Base-by-base conservation (phyloP, 805 yeast genomes). In the Saccharomycopsis oosterbeekiorum region DNA sequence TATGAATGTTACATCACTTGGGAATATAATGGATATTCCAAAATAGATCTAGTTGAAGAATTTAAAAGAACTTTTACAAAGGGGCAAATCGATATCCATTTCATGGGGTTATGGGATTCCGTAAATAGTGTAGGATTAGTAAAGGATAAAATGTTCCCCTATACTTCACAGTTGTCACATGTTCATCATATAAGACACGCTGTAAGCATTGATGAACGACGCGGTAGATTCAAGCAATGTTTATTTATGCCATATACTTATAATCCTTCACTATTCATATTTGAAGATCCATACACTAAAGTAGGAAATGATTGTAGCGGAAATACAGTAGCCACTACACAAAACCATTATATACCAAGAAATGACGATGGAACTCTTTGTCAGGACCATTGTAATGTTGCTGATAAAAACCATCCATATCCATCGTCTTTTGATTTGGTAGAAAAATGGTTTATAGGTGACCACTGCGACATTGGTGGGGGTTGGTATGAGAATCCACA, bases 41-140 rank as follows among this genome's bases (percentile, higher is more conserved):
- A 19, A 17, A 43, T 34, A 10, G 54, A 17, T 26, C 71, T 82
- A 42, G 78, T 81, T 1, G 77, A 73, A 36, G 85, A 82, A 65
- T 85, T 84, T 68, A 79, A 75, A 63, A 74, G 72, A 56, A 81
- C 85, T 0, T 85, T 85, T 67, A 78, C 82, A 14, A 70, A 83
- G 56, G 66, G 73, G 4, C 66, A 70, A 1, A 79, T 82, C 2
- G 67, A 67, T 9, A 76, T 85, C 56, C 78, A 79, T 64, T 83
- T 84, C 62, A 80, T 85, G 78, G 90, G 90, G 0, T 70, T 85
- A 19, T 85, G 86, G 79, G 91, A 85, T 70, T 81, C 88, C 0
- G 83, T 85, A 19, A 84, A 83, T 67, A 84, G 89, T 1, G 84
- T 84, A 21, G 90, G 90, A 0, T 66, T 84, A 10, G 61, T 84